Conservation (phyloP, 768 basidiomycete genomes). For the Peribolospora baueri region DNA sequence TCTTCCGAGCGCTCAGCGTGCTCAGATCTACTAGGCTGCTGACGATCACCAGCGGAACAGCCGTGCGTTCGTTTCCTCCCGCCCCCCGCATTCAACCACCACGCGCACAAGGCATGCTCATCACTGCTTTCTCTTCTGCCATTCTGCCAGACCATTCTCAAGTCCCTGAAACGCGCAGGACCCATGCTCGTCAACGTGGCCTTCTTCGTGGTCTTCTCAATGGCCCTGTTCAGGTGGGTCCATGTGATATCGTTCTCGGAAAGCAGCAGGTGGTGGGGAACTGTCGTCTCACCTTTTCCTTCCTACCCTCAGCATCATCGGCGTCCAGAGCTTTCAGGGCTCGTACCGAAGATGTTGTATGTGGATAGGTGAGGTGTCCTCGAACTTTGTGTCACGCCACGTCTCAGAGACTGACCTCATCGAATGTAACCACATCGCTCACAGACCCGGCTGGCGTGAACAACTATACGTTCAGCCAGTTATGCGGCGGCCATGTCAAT, state of each 20-base stretch:
- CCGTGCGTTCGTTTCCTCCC: conserved; percentile 28
- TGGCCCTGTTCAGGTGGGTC: conserved; percentile 64
- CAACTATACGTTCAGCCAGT: conserved; percentile 25
- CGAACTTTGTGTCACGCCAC: not conserved
- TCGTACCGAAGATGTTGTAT: conserved; percentile 34
- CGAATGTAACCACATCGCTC: not conserved
- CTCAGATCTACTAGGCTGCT: conserved; percentile 58
- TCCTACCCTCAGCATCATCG: conserved; percentile 40
- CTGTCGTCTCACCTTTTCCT: not conserved
- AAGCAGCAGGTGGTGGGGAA: not conserved
- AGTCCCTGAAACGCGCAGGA: conserved; percentile 66
- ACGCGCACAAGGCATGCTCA: not conserved
- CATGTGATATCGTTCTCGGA: too few relatives aligned
- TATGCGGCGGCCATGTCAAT: conserved; percentile 64
- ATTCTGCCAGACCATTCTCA: conserved; percentile 49
- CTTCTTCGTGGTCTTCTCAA: conserved; percentile 75
- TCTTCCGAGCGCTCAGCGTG: conserved; percentile 73
- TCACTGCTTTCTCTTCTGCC: not conserved
- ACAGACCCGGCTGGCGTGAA: conserved; percentile 18
- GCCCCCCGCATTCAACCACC: too few relatives aligned
- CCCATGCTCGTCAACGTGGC: conserved; percentile 74
- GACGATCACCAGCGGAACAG: conserved; percentile 72
- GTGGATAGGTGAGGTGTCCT: conserved; percentile 8
- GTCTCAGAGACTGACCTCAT: not conserved
- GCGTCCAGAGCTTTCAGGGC: conserved; percentile 80